These are phyloP conservation scores for Beauveria scarabaeidicola DNA, from an alignment of 2,329 filamentous ascomycete genomes.

Conservation along the genomic window DNA sequence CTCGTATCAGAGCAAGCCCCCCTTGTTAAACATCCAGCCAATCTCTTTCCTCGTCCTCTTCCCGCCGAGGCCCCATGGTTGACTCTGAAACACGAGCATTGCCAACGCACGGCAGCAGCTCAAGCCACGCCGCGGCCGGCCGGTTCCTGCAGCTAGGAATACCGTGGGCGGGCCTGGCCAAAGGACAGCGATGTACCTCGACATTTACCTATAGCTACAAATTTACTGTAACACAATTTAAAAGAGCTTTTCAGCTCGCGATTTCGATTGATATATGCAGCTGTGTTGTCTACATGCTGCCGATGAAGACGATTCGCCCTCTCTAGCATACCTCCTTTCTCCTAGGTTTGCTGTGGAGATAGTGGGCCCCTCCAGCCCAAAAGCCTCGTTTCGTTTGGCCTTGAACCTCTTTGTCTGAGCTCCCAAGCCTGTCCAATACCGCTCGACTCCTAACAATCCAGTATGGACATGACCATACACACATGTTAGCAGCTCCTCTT, in stretches of 20 bases:
- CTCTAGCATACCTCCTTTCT: no score
- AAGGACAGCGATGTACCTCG: neutral
- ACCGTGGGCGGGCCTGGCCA: neutral
- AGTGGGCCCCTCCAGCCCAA: no score
- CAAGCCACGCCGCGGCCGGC: neutral
- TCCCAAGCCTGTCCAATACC: no score
- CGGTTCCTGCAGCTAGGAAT: neutral
- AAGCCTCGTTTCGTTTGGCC: no score
- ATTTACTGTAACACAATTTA: no score
- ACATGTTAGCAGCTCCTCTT: neutral
- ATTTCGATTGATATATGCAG: no score
- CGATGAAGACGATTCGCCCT: no score
- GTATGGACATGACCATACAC: neutral
- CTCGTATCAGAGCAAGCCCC: neutral
- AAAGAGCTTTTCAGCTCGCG: no score
- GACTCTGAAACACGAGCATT: neutral
- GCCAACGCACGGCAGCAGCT: neutral
- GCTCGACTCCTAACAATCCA: neutral
- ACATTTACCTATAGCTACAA: neutral
- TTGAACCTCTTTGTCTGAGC: no score
- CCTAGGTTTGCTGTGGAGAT: no score
- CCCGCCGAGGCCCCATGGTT: neutral
- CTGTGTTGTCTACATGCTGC: no score
- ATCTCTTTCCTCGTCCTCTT: neutral
- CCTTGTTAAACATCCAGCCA: neutral